Conservation (phyloP, 2,329 filamentous ascomycete genomes). For the Emydomyces testavorans region DNA sequence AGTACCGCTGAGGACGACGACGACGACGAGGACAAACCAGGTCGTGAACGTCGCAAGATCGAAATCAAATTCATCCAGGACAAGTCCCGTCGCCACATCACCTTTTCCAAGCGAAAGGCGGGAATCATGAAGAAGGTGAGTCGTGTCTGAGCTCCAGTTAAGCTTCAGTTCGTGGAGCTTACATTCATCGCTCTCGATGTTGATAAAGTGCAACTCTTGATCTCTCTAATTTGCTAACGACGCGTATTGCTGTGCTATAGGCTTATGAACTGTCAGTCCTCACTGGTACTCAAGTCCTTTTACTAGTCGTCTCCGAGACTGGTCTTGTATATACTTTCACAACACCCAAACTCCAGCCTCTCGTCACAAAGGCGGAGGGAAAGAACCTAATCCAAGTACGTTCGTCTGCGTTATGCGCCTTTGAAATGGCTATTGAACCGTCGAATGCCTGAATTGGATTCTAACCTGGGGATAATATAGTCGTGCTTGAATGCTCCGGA, state of each 20-base stretch:
- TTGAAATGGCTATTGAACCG: background rate
- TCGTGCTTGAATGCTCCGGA: slow-evolving; percentile 95
- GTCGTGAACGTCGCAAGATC: slow-evolving; percentile 96
- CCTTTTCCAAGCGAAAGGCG: slow-evolving; percentile 98
- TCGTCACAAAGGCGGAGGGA: slow-evolving; percentile 96
- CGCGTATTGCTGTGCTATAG: slow-evolving; percentile 37
- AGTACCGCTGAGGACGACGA: slow-evolving; percentile 75
- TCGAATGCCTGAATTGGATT: slow-evolving; percentile 4
- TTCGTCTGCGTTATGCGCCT: slow-evolving; percentile 2
- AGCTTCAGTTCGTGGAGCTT: background rate
- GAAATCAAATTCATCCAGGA: slow-evolving; percentile 99
- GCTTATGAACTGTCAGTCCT: slow-evolving; percentile 96
- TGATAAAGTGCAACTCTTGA: no score
- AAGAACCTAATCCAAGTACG: slow-evolving; percentile 98
- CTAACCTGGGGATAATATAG: slow-evolving; percentile 39
- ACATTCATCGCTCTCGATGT: background rate
- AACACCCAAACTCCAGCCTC: slow-evolving; percentile 92
- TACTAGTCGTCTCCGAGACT: slow-evolving; percentile 93
- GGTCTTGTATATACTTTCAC: slow-evolving; percentile 97
- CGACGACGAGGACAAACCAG: slow-evolving; percentile 94
- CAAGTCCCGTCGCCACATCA: slow-evolving; percentile 98
- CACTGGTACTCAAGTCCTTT: slow-evolving; percentile 91
- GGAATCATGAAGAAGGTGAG: slow-evolving; percentile 99
- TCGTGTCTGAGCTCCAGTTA: slow-evolving; percentile 8
- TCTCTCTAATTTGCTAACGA: slow-evolving; percentile 9